Base-by-base conservation (phyloP, 139 green algal species). In the Closterium sp. region DNA sequence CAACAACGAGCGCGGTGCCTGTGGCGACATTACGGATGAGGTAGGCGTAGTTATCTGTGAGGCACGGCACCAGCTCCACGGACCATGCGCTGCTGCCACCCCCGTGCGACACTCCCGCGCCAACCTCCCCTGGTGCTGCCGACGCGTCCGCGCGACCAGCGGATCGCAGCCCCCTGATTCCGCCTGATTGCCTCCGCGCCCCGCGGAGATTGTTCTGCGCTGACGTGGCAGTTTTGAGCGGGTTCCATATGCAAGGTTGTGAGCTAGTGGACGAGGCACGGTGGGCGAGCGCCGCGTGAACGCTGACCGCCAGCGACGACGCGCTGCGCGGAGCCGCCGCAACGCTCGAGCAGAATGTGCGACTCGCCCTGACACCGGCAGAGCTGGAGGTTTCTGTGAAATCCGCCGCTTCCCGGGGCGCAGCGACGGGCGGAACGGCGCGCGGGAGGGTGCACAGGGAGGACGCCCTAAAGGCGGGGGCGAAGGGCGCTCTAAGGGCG, bases 31-130 rank as follows among this genome's bases (percentile, higher is more conserved):
- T 89, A 85, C 93, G 91, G 10, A 96, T 16, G 19, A 96, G 88
- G 91, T 94, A 96, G 1, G 87, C 91, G 93, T 96, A 96, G 88
- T 96, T 96, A 76, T 96, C 95, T 3, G 2, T 32, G 33, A 96
- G 92, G 84, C 92, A 94, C 21, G 92, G 94, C 33, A 96, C 91
- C 87, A 90, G 91, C 88, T 76, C 55, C 55, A 76, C 55, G 7
- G 4, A 12, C 55, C 55, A 76, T 19, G 55, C 55, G 55, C 55
- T 76, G 55, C 55, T 76, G 16, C 25, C 55, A 19, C 55, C 55
- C 25, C 55, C 55, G 2, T 19, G 55, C 55, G 55, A 2, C 16
- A 12, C 55, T 19, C 55, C 55, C 55, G 55, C 55, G 55, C 55
- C 55, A 16, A 19, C 55, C 55, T 76, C 55, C 55, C 55, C 55